A percentile compares a stretch with the other conserved stretches of the same genome.
phyloP scores from a whole-genome alignment of 1,284 basidiomycete genomes.

The Fistulinella cinereoalba region DNA sequence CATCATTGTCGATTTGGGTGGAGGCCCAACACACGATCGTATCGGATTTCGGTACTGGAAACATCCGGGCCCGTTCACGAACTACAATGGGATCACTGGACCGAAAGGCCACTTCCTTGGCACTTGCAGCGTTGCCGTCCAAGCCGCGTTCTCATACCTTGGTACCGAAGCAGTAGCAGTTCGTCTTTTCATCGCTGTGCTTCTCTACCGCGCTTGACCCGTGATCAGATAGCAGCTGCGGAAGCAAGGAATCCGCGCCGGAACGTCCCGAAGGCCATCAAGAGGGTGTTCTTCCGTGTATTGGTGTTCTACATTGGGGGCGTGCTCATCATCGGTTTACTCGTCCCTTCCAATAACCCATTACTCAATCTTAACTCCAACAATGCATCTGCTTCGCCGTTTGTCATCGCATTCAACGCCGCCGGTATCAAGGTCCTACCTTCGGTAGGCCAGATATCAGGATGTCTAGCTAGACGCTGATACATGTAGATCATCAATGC shows the following conservation, averaged over 20 bases:
- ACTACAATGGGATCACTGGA: constrained; percentile 30
- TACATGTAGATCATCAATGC: constrained; percentile 57
- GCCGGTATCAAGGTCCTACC: constrained; percentile 54
- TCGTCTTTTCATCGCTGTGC: constrained; percentile 3
- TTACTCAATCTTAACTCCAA: constrained; percentile 32
- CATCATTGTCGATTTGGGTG: constrained; percentile 44
- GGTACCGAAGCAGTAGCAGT: constrained; percentile 59
- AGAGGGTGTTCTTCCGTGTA: constrained; percentile 53
- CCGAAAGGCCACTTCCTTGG: constrained; percentile 43
- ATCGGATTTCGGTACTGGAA: constrained; percentile 49
- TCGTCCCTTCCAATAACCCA: constrained; percentile 47
- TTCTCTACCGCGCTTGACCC: background rate
- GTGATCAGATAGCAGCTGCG: constrained; percentile 45
- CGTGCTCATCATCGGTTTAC: constrained; percentile 48
- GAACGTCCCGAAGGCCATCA: constrained; percentile 44
- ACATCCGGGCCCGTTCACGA: constrained; percentile 40
- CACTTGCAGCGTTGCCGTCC: constrained; percentile 44
- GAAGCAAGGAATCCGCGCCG: constrained; percentile 38
- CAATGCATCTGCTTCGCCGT: constrained; percentile 45
- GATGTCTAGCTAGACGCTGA: background rate
- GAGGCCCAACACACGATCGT: constrained; percentile 39
- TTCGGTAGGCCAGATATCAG: constrained; percentile 29
- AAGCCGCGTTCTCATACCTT: constrained; percentile 48
- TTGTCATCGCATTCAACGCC: constrained; percentile 49
- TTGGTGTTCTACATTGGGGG: constrained; percentile 50